phyloP scores from a whole-genome alignment of 1,139 yeast species.

The Hanseniaspora sp. region DNA sequence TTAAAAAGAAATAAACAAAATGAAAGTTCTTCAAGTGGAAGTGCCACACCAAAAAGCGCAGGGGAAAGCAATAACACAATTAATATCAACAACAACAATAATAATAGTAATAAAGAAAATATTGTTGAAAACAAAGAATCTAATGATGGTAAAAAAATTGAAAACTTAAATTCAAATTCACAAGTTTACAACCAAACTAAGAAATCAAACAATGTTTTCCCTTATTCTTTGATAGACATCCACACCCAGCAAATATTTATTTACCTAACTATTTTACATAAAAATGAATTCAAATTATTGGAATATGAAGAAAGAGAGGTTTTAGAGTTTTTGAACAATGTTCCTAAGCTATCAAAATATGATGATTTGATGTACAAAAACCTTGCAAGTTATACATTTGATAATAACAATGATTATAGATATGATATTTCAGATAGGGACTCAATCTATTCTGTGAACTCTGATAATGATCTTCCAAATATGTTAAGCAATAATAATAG shows the following conservation, averaged over 20 bases:
- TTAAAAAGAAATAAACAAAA: slow-evolving; percentile 22
- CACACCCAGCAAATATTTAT: slow-evolving; percentile 69
- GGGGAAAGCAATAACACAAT: not conserved
- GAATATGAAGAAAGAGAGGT: slow-evolving; percentile 88
- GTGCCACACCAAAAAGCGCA: not conserved
- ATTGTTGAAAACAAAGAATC: slow-evolving; percentile 16
- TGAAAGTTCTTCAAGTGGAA: slow-evolving; percentile 18
- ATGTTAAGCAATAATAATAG: not conserved
- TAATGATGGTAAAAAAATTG: slow-evolving; percentile 18
- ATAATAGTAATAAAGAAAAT: slow-evolving; percentile 15
- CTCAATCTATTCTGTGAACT: slow-evolving; percentile 1
- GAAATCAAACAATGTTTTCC: slow-evolving; percentile 27
- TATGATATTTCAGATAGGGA: not conserved
- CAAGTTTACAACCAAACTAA: slow-evolving; percentile 5
- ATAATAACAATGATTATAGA: not conserved
- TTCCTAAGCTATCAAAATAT: slow-evolving; percentile 31
- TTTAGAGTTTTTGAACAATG: slow-evolving; percentile 58
- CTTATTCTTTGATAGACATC: slow-evolving; percentile 61
- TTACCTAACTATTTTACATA: slow-evolving; percentile 66
- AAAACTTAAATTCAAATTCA: slow-evolving; percentile 17
- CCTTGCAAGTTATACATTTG: slow-evolving; percentile 16
- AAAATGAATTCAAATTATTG: slow-evolving; percentile 63
- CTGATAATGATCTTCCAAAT: not conserved
- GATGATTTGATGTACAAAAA: slow-evolving; percentile 27
- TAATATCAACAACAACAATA: not conserved